phyloP scores from a whole-genome alignment of 257 asterid genomes.

The Nemophila menziesii region DNA sequence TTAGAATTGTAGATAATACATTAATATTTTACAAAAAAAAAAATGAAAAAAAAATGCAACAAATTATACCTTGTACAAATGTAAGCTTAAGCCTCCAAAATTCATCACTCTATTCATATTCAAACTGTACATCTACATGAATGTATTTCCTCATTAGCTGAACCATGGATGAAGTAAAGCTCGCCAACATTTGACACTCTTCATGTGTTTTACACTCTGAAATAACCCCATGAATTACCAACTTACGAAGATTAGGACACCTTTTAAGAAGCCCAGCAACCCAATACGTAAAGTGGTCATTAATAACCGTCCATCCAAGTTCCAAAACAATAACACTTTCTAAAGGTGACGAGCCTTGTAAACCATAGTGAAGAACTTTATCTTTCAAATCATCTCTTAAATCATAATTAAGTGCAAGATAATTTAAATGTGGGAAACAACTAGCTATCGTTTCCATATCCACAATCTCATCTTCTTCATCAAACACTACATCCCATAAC shows the following conservation, averaged over 20 bases:
- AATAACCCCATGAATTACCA: constrained; percentile 71
- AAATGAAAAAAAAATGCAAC: neutral
- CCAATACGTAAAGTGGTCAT: constrained; percentile 61
- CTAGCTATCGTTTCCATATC: constrained; percentile 76
- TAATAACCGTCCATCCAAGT: constrained; percentile 84
- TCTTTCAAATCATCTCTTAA: constrained; percentile 37
- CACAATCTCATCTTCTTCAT: constrained; percentile 81
- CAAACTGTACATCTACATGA: constrained; percentile 69
- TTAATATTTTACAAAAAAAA: neutral
- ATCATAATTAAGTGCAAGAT: constrained; percentile 68
- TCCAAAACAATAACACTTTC: constrained; percentile 68
- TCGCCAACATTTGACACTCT: constrained; percentile 69
- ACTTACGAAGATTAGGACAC: constrained; percentile 60
- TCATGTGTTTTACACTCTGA: constrained; percentile 84
- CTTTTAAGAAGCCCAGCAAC: constrained; percentile 65
- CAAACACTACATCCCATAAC: constrained; percentile 91
- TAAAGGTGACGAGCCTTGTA: constrained; percentile 55
- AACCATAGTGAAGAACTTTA: constrained; percentile 47
- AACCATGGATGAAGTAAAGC: constrained; percentile 59
- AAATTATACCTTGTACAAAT: neutral
- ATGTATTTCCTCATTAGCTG: constrained; percentile 62
- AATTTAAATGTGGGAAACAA: constrained; percentile 63
- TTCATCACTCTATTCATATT: constrained; percentile 39
- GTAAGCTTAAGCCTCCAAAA: neutral
- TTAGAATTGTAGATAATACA: neutral